Evolutionary conservation across 2,329 filamentous ascomycete species (phyloP), one percentile per base, ranked within the genome.

Genomic region (Fusarium albosuccineum): DNA sequence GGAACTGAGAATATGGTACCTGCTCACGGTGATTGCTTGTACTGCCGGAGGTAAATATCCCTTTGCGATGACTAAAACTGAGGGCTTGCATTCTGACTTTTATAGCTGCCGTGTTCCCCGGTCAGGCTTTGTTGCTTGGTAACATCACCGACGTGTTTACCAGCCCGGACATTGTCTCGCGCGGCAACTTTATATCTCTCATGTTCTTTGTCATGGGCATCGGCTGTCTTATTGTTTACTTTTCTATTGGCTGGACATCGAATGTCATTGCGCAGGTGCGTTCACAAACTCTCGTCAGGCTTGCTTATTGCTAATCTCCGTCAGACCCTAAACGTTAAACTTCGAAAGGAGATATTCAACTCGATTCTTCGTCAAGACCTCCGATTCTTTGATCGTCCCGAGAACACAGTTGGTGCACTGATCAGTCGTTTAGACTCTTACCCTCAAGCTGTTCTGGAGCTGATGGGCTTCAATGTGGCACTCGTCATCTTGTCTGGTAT

Each of bases 121-220:
- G 73, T 4, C 80, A 84, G 50, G 78, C 82, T 5, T 61, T 84
- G 27, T 61, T 84, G 1, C 72, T 82, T 9, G 76, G 76, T 2
- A 75, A 75, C 36, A 72, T 81, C 16, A 77, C 81, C 48, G 74
- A 80, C 6, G 78, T 82, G 2, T 65, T 77, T 3, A 52, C 30
- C 17, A 70, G 73, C 1, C 53, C 74, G 0, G 73, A 70, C 10
- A 78, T 80, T 73, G 66, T 68, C 1, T 59, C 72, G 2, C 68
- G 70, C 1, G 85, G 83, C 4, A 81, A 87, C 68, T 87, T 86
- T 65, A 85, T 80, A 71, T 80, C 84, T 0, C 74, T 82, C 17
- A 86, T 87, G 84, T 87, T 86, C 58, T 81, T 85, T 33, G 76
- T 85, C 2, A 66, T 85, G 40, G 82, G 83, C 4, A 72, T 78